Evolutionary conservation across 2,329 filamentous ascomycete species (phyloP), one percentile per base, ranked within the genome.

Genomic region (Xylariaceae sp.): DNA sequence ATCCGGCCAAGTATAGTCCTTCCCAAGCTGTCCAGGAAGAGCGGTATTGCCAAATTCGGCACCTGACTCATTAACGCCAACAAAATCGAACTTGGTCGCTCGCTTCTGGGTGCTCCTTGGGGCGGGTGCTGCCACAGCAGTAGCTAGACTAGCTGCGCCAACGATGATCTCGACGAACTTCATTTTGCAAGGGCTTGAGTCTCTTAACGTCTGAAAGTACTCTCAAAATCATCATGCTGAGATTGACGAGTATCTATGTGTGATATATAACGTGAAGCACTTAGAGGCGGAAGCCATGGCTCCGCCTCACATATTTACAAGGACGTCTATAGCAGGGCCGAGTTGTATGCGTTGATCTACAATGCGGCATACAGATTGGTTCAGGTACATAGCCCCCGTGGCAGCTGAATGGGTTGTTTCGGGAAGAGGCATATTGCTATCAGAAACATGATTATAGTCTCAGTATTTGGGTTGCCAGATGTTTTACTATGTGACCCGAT

Each of bases 1-100:
- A 45, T 78, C 75, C 2, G 82, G 82, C 76, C 81, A 87, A 18
- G 72, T 83, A 62, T 79, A 87, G 59, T 87, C 80, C 48, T 74
- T 84, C 45, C 74, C 76, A 50, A 80, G 72, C 1, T 67, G 67
- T 10, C 83, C 83, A 2, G 83, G 83, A 31, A 84, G 70, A 47
- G 72, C 75, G 19, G 63, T 69, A 53, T 79, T 73, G 39, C 83
- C 83, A 54, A 87, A 87, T 59, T 88, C 84, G 40, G 82, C 82
- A 12, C 82, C 83, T 17, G 80, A 63, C 56, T 67, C 63, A 40
- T 66, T 71, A 56, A 69, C 63, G 22, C 69, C 69, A 18, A 66
- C 63, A 49, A 69, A 72, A 54, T 68, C 56, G 53, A 71, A 69
- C 51, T 65, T 66, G 59, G 60, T 63, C 14, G 65, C 66, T 19